phyloP scores from a whole-genome alignment of 2,329 filamentous ascomycete genomes.

The Pseudodiploospora longispora region DNA sequence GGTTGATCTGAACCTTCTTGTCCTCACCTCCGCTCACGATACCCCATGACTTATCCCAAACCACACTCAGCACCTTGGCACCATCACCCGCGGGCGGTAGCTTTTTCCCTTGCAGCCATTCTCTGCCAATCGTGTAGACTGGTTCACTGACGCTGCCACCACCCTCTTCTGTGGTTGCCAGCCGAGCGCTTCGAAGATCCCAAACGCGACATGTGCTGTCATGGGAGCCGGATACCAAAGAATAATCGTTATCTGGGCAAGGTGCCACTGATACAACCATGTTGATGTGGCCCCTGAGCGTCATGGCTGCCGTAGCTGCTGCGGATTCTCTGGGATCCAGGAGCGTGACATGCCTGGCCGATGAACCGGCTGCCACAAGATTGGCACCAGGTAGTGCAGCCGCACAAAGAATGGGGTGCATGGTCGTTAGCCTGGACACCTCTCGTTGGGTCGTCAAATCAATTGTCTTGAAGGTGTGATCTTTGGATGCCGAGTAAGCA shows the following conservation, averaged over 20 bases:
- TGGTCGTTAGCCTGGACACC: conserved; percentile 76
- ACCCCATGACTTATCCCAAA: conserved; percentile 78
- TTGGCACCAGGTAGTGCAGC: conserved; percentile 61
- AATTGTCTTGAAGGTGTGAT: conserved; percentile 85
- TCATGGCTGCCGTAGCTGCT: conserved; percentile 72
- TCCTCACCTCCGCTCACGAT: conserved; percentile 92
- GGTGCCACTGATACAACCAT: conserved; percentile 45
- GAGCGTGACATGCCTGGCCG: conserved; percentile 81
- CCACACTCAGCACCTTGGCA: conserved; percentile 81
- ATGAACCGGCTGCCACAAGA: conserved; percentile 66
- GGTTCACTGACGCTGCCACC: conserved; percentile 60
- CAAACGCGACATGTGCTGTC: conserved; percentile 90
- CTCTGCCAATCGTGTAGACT: conserved; percentile 67
- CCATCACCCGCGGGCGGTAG: conserved; percentile 67
- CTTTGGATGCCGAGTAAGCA: conserved; percentile 83
- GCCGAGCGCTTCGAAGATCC: conserved; percentile 72
- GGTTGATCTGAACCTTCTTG: conserved; percentile 88
- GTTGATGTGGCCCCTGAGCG: conserved; percentile 83
- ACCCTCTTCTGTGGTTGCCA: conserved; percentile 50
- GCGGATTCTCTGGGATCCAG: conserved; percentile 80
- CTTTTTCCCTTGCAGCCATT: conserved; percentile 59
- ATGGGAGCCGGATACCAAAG: conserved; percentile 82
- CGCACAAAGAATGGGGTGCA: conserved; percentile 75
- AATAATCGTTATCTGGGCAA: conserved; percentile 61
- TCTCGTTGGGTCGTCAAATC: conserved; percentile 74